phyloP scores from a whole-genome alignment of 1,284 basidiomycete species.

The Moniliophthora roreri region DNA sequence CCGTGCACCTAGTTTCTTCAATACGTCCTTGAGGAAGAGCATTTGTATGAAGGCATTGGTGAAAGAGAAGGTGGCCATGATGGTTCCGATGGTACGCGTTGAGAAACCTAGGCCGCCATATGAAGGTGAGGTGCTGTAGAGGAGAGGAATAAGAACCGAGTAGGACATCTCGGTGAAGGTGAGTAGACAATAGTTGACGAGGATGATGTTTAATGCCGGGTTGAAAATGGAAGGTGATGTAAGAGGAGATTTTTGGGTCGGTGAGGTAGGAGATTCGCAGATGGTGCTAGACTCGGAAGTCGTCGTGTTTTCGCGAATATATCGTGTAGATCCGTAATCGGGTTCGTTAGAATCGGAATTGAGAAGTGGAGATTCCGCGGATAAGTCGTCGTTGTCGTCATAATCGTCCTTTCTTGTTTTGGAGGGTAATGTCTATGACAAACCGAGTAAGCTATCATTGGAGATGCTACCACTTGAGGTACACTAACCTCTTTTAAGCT shows the following conservation, averaged over 20 bases:
- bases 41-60: slow-evolving; percentile 26
- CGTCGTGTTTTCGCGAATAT: neutral
- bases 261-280: slow-evolving; percentile 14
- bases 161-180: slow-evolving; percentile 29
- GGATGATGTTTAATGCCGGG: slow-evolving; percentile 2
- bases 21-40: slow-evolving; percentile 4
- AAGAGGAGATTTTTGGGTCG: slow-evolving; percentile 27
- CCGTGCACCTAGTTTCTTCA: slow-evolving; percentile 13
- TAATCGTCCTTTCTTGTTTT: neutral
- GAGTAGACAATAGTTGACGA: slow-evolving; percentile 25
- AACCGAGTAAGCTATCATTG: neutral
- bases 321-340: neutral
- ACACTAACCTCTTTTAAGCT: slow-evolving; percentile 33
- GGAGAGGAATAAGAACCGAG: slow-evolving; percentile 26
- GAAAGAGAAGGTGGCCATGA: slow-evolving; percentile 26
- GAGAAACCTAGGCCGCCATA: slow-evolving; percentile 25
- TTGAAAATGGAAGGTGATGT: slow-evolving; percentile 1
- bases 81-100: slow-evolving; percentile 22
- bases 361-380: neutral
- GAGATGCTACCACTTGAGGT: neutral
- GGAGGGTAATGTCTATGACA: slow-evolving; percentile 6
- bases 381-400: neutral
- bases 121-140: slow-evolving; percentile 24
- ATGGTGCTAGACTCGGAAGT: no score
- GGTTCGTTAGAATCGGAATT: neutral